Percentiles rank a stretch among this genome's conserved stretches.
Evolutionary conservation across 352 stramenopile genomes (phyloP).

Genomic region (Phytophthora hibernalis): DNA sequence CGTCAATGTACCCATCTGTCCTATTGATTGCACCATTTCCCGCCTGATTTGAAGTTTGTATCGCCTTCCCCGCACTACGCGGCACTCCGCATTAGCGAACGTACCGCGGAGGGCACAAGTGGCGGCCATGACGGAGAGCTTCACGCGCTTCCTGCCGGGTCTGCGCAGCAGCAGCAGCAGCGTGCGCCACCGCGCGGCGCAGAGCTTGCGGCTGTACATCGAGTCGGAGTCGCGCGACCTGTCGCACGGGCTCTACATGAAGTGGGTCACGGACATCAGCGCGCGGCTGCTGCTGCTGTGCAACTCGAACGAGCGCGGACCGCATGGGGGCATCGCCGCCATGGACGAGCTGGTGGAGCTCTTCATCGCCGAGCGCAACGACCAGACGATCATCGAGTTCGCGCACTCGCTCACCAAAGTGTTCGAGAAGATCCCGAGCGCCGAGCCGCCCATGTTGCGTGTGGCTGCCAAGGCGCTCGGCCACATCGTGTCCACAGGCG

Average conservation of each 20-base stretch:
- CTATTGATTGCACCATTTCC: conserved; percentile 2
- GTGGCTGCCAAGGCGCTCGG: conserved; percentile 81
- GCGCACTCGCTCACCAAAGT: conserved; percentile 87
- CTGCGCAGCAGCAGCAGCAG: conserved; percentile 74
- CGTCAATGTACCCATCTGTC: not conserved
- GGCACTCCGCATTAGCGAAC: conserved; percentile 19
- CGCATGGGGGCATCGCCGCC: conserved; percentile 87
- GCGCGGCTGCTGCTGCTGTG: conserved; percentile 85
- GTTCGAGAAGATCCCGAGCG: conserved; percentile 87
- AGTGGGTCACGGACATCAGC: conserved; percentile 88
- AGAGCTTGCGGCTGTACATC: conserved; percentile 83
- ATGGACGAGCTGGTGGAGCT: conserved; percentile 92
- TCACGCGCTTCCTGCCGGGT: conserved; percentile 77
- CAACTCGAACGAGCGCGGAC: conserved; percentile 79
- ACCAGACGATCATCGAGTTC: conserved; percentile 92
- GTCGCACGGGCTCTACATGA: conserved; percentile 86
- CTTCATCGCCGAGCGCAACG: conserved; percentile 89
- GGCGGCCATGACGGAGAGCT: conserved; percentile 62
- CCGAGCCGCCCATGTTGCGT: conserved; percentile 75
- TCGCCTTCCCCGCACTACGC: conserved; percentile 5
- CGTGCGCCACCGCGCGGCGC: conserved; percentile 70
- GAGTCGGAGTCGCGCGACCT: conserved; percentile 89
- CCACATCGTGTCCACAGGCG: conserved; percentile 89
- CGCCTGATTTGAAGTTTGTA: conserved; percentile 25
- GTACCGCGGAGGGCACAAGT: conserved; percentile 18